phyloP scores from a whole-genome alignment of 2,329 filamentous ascomycete species.

The Phialophora expanda region DNA sequence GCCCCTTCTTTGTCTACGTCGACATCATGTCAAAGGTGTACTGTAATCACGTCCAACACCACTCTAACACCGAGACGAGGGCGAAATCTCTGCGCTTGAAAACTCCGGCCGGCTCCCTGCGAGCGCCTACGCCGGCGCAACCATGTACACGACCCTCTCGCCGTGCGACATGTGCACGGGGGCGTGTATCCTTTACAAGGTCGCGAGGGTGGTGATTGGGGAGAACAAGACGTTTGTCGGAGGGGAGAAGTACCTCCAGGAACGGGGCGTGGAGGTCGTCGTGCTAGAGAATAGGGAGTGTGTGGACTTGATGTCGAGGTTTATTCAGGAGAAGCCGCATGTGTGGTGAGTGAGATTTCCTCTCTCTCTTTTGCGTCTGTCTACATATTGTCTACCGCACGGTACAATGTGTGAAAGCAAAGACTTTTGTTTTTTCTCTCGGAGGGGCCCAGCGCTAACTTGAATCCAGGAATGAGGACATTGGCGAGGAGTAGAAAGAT shows the following conservation, averaged over 20 bases:
- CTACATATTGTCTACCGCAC: neutral
- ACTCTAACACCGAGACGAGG: constrained; percentile 52
- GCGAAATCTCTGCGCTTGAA: constrained; percentile 76
- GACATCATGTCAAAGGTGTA: neutral
- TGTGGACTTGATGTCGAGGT: constrained; percentile 70
- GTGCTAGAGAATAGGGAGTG: constrained; percentile 70
- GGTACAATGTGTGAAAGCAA: neutral
- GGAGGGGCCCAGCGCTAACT: neutral
- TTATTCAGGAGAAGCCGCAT: constrained; percentile 73
- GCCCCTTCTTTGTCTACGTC: neutral
- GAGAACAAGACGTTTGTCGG: constrained; percentile 78
- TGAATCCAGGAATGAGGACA: constrained; percentile 62
- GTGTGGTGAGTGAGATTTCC: constrained; percentile 62
- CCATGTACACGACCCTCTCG: constrained; percentile 83
- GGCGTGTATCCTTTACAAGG: constrained; percentile 76
- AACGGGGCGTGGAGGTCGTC: constrained; percentile 73
- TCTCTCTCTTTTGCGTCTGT: neutral
- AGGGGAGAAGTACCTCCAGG: constrained; percentile 71
- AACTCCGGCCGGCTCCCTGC: constrained; percentile 74
- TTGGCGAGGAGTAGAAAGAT: constrained; percentile 46
- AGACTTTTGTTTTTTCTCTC: neutral
- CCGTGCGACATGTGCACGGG: constrained; percentile 85
- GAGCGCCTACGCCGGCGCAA: constrained; percentile 70
- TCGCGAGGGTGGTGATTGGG: constrained; percentile 74
- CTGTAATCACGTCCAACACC: neutral